A percentile compares a stretch with the other conserved stretches of the same genome.
These are phyloP conservation scores for Phialemoniopsis sp. DNA, from an alignment of 2,329 filamentous ascomycete genomes.

Conservation along the genomic window DNA sequence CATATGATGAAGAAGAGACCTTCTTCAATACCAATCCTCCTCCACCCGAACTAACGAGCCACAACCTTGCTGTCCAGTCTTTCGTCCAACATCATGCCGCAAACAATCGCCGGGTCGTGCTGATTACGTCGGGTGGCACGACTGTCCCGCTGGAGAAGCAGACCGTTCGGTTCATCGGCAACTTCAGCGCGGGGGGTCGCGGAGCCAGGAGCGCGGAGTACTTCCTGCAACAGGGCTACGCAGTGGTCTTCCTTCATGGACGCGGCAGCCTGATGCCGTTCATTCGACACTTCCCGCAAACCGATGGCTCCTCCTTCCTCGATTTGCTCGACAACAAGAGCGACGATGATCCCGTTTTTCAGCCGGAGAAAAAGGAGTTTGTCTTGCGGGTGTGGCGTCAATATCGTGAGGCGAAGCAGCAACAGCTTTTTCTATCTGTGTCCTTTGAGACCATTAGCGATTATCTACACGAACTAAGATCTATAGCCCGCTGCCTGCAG, in stretches of 20 bases:
- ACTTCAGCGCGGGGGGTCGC: slow-evolving; percentile 92
- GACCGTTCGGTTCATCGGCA: slow-evolving; percentile 97
- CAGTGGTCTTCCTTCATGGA: slow-evolving; percentile 85
- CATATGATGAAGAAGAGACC: too few relatives aligned
- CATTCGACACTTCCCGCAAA: slow-evolving; percentile 91
- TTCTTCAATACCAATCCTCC: too few relatives aligned
- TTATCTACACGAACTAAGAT: slow-evolving; percentile 85
- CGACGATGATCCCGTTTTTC: too few relatives aligned
- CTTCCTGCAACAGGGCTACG: slow-evolving; percentile 77
- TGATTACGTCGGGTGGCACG: slow-evolving; percentile 93
- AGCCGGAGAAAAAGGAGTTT: too few relatives aligned
- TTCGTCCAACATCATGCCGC: slow-evolving; percentile 78
- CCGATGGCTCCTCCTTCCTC: slow-evolving; percentile 88
- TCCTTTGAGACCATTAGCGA: slow-evolving; percentile 94
- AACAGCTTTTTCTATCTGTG: too few relatives aligned
- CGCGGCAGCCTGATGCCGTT: slow-evolving; percentile 91
- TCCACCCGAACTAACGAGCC: too few relatives aligned
- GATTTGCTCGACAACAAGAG: slow-evolving; percentile 77
- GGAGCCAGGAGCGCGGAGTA: slow-evolving; percentile 95
- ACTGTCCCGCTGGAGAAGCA: slow-evolving; percentile 92
- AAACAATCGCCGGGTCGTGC: slow-evolving; percentile 68
- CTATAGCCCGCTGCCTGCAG: slow-evolving; percentile 78
- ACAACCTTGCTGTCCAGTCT: too few relatives aligned
- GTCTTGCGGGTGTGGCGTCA: too few relatives aligned
- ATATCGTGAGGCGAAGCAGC: too few relatives aligned